These are phyloP conservation scores for Chlorophyllum brunneum DNA, from an alignment of 768 basidiomycete species.

Conservation along the genomic window DNA sequence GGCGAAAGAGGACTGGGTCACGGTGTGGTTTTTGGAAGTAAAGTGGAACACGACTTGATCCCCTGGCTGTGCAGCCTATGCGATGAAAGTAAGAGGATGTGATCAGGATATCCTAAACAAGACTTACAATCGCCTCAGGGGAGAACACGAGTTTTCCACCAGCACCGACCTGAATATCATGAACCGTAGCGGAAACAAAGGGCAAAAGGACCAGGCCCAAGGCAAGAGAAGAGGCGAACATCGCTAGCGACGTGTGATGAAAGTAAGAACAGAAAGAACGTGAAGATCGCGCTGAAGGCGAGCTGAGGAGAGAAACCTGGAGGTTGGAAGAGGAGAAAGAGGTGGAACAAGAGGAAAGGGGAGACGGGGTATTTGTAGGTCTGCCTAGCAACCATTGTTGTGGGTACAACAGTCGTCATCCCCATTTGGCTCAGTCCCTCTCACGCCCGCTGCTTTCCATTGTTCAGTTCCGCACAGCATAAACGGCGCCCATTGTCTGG, in stretches of 20 bases:
- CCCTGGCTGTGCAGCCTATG: constrained; percentile 42
- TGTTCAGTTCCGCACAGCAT: too few species aligned
- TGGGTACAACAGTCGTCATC: constrained; percentile 9
- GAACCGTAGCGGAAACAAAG: constrained; percentile 44
- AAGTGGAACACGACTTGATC: constrained; percentile 64
- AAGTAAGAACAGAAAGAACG: constrained; percentile 25
- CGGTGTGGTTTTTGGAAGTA: constrained; percentile 53
- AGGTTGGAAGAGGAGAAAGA: constrained; percentile 23
- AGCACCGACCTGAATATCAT: constrained; percentile 52
- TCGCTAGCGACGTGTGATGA: constrained; percentile 38
- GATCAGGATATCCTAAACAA: background rate
- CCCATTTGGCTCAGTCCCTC: background rate
- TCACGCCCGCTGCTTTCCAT: too few species aligned
- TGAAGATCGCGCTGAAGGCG: constrained; percentile 18
- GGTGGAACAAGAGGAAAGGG: constrained; percentile 21
- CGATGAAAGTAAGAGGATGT: background rate
- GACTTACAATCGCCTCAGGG: constrained; percentile 51
- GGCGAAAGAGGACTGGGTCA: constrained; percentile 47
- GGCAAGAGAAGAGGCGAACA: constrained; percentile 39
- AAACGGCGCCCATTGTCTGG: too few species aligned
- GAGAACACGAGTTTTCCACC: constrained; percentile 37
- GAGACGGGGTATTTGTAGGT: constrained; percentile 6
- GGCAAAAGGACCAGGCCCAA: constrained; percentile 47
- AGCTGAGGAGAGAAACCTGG: constrained; percentile 18
- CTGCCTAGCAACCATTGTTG: constrained; percentile 10